Percentiles rank a stretch among this genome's conserved stretches.
Conservation (phyloP, 805 yeast genomes). For the Saccharomycopsis fodiens region DNA sequence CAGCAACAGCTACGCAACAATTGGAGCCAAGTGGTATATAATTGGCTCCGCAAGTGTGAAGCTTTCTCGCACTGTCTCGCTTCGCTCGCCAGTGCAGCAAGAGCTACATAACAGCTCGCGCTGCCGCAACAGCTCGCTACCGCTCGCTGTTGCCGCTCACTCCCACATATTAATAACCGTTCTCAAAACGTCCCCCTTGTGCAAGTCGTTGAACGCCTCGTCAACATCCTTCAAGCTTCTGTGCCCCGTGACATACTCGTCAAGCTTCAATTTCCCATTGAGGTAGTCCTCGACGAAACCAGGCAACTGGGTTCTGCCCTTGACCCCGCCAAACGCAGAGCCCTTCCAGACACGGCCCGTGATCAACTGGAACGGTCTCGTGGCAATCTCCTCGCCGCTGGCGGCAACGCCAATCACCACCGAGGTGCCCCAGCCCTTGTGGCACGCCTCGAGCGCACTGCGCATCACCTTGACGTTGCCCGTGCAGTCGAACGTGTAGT, state of each 20-base stretch:
- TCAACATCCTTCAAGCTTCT: slow-evolving; percentile 73
- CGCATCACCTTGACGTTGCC: slow-evolving; percentile 96
- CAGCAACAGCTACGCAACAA: too few species aligned
- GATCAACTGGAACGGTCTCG: slow-evolving; percentile 97
- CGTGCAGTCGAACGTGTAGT: slow-evolving; percentile 94
- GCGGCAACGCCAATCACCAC: slow-evolving; percentile 97
- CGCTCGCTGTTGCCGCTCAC: neutral
- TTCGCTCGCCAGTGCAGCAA: too few species aligned
- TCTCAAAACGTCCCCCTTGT: slow-evolving; percentile 87
- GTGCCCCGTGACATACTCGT: slow-evolving; percentile 91
- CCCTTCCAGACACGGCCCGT: slow-evolving; percentile 99
- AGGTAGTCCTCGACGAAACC: slow-evolving; percentile 81
- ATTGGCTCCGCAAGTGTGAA: too few species aligned
- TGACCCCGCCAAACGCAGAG: slow-evolving; percentile 98
- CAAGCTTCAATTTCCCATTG: slow-evolving; percentile 76
- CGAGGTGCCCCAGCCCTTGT: slow-evolving; percentile 98
- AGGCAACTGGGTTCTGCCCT: slow-evolving; percentile 94
- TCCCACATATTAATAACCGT: slow-evolving; percentile 58
- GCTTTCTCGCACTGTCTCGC: too few species aligned
- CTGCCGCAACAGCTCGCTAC: neutral
- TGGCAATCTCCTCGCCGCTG: slow-evolving; percentile 92
- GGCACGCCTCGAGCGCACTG: slow-evolving; percentile 92
- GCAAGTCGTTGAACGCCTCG: slow-evolving; percentile 91
- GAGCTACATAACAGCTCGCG: too few species aligned
- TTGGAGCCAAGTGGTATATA: too few species aligned